Evolutionary conservation across 2,329 filamentous ascomycete species (phyloP).

Genomic region (Cladosporium sp.): DNA sequence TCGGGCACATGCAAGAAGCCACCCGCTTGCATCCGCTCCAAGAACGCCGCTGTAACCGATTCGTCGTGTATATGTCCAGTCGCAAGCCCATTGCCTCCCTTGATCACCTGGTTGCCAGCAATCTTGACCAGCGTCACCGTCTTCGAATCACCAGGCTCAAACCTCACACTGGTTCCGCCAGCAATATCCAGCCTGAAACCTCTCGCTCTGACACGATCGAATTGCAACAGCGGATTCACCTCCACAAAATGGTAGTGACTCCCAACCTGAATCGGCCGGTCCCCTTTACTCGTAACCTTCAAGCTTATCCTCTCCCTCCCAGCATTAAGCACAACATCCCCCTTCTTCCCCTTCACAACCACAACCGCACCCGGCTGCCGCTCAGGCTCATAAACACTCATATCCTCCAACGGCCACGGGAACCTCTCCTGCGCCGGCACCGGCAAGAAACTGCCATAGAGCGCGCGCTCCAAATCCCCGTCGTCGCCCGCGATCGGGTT

Average conservation of each 20-base stretch:
- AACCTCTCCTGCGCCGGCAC: slow-evolving; percentile 65
- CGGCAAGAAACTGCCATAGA: slow-evolving; percentile 90
- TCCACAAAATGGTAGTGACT: slow-evolving; percentile 97
- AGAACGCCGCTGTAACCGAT: slow-evolving; percentile 63
- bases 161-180: slow-evolving; percentile 87
- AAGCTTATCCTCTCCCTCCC: slow-evolving; percentile 72
- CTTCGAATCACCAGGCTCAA: slow-evolving; percentile 90
- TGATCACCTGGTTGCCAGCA: slow-evolving; percentile 74
- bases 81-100: slow-evolving; percentile 80
- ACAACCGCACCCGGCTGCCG: slow-evolving; percentile 80
- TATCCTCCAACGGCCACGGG: slow-evolving; percentile 56
- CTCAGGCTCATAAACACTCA: slow-evolving; percentile 65
- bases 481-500: slow-evolving; percentile 84
- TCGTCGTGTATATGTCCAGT: slow-evolving; percentile 67
- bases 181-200: slow-evolving; percentile 87
- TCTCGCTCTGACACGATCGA: slow-evolving; percentile 79
- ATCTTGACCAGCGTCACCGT: slow-evolving; percentile 90
- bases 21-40: slow-evolving; percentile 65
- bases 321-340: slow-evolving; percentile 68
- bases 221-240: slow-evolving; percentile 85
- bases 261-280: slow-evolving; percentile 85
- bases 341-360: slow-evolving; percentile 63
- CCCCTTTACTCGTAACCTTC: slow-evolving; percentile 80
- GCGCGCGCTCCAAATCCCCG: slow-evolving; percentile 78
- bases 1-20: slow-evolving; percentile 79